phyloP scores from a whole-genome alignment of 345 rosid genomes.

The Hibiscus syriacus region DNA sequence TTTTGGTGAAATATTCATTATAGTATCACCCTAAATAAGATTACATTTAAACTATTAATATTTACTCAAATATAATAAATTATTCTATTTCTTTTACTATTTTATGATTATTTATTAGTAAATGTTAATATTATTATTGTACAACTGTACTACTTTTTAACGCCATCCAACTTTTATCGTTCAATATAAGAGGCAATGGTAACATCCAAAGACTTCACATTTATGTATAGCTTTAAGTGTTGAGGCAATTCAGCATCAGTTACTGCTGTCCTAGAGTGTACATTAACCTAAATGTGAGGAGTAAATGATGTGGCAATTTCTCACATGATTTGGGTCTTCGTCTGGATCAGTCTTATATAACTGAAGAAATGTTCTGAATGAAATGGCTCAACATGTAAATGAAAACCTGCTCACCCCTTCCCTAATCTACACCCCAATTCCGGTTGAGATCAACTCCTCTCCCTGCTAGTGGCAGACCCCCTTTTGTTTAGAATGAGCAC shows the following conservation, averaged over 20 bases:
- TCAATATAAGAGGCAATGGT: no score
- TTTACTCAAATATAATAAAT: no score
- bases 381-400: background rate
- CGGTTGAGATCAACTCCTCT: conserved; percentile 98
- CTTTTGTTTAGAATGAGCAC: no score
- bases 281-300: conserved; percentile 94
- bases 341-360: conserved; percentile 81
- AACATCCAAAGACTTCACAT: no score
- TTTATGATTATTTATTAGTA: no score
- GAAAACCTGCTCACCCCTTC: conserved; percentile 84
- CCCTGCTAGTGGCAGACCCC: conserved; percentile 38
- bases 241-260: conserved; percentile 7
- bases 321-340: conserved; percentile 93
- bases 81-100: no score
- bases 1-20: no score
- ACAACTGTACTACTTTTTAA: no score
- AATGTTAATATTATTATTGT: no score
- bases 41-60: no score
- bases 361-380: conserved; percentile 7
- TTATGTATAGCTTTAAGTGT: background rate
- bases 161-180: no score
- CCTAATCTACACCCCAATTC: conserved; percentile 99
- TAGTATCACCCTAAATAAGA: no score
- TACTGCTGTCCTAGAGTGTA: conserved; percentile 97
- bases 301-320: conserved; percentile 82